These are phyloP conservation scores for Talaromyces verruculosus DNA, from an alignment of 2,329 filamentous ascomycete species.

Conservation along the genomic window DNA sequence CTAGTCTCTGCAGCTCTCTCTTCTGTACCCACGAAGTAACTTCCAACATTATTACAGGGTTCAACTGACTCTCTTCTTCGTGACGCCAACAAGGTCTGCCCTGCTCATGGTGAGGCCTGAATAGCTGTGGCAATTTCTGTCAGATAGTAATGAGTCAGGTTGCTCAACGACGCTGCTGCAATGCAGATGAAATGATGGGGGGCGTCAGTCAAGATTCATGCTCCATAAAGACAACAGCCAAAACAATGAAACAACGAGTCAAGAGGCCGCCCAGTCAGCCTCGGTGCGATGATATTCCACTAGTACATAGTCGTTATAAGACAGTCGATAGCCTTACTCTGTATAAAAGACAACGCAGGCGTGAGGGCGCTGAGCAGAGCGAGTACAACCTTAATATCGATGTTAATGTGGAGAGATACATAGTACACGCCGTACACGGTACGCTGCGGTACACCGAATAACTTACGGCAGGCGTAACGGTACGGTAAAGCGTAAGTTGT, in stretches of 20 bases:
- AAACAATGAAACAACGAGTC: neutral
- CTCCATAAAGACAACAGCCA: neutral
- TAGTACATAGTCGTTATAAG: neutral
- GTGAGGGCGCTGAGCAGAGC: neutral
- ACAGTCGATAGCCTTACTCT: neutral
- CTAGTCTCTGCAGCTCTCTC: neutral
- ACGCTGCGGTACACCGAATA: neutral
- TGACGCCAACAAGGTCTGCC: neutral
- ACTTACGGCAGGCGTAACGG: neutral
- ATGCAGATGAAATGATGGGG: neutral
- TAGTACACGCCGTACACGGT: neutral
- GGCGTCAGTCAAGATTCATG: neutral
- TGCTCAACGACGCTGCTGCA: neutral
- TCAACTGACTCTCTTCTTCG: neutral
- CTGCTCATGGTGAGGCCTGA: neutral
- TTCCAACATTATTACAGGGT: neutral
- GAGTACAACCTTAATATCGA: neutral
- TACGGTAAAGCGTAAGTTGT: conserved; percentile 12
- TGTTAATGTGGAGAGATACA: neutral
- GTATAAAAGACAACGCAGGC: neutral
- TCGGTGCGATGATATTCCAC: neutral
- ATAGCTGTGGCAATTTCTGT: neutral
- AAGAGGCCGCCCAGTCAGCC: neutral
- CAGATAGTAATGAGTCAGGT: neutral
- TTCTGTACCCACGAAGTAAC: neutral